Percentiles rank a stretch among this genome's conserved stretches.
Conservation (phyloP, 148 eudicot genomes). For the Heliamphora exappendiculata region DNA sequence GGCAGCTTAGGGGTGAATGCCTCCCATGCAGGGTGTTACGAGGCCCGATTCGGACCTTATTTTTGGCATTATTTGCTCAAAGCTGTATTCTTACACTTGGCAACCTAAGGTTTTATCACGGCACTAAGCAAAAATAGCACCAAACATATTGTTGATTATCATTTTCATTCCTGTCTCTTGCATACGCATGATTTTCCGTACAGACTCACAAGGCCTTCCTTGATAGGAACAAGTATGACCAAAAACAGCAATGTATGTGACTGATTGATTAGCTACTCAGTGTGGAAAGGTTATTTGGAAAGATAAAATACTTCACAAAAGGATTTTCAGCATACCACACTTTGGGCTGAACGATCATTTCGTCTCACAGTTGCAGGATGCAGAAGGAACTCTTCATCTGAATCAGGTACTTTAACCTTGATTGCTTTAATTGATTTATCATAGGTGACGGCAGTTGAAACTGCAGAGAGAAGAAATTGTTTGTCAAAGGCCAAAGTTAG, state of each 20-base stretch:
- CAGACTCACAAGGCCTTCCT: background rate
- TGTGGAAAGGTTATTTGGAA: background rate
- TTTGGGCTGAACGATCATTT: slow-evolving; percentile 95
- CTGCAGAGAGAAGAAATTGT: slow-evolving; percentile 29
- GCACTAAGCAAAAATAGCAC: no score
- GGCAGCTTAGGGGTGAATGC: no score
- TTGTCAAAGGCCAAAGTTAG: background rate
- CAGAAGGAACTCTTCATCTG: slow-evolving; percentile 84
- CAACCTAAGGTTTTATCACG: no score
- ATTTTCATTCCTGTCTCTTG: no score
- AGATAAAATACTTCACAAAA: background rate
- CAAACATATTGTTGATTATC: no score
- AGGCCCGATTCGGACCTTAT: no score
- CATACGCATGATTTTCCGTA: no score
- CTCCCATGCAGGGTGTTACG: no score
- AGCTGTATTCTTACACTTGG: no score
- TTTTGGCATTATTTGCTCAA: no score
- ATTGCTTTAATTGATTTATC: slow-evolving; percentile 78
- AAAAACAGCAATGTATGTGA: background rate
- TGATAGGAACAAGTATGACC: background rate
- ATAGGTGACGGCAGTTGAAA: slow-evolving; percentile 87
- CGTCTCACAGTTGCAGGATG: slow-evolving; percentile 98
- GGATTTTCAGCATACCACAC: slow-evolving; percentile 59
- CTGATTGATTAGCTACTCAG: background rate
- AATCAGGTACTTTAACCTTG: slow-evolving; percentile 89